Evolutionary conservation across 208 protist species (phyloP), one percentile per base, ranked within the genome.

Genomic region (Crithidia fasciculata): DNA sequence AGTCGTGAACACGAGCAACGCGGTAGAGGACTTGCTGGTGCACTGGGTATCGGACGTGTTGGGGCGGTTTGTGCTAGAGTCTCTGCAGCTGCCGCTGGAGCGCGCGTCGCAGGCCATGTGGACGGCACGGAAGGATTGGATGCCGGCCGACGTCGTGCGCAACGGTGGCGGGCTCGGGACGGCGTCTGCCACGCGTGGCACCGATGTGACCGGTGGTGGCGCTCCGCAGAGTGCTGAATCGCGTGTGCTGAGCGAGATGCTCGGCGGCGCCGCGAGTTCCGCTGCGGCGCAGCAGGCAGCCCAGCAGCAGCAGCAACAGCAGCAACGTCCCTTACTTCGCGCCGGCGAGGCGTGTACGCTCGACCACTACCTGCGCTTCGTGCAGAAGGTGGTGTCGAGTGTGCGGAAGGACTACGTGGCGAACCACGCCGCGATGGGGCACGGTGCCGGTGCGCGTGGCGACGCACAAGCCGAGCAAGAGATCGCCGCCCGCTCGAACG

Each of bases 281-380:
- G 28, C 28, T 28, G 28, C 28, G 28, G 28, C 28, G 28, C 28
- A 28, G 28, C 43, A 12, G 18, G 28, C 55, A 36, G 16, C 28
- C 28, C 55, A 59, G 57, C 45, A 49, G 52, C 61, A 41, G 58
- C 54, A 50, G 52, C 61, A n/a, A n/a, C n/a, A 60, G n/a, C 59
- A 45, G 13, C 65, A 37, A 36, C 64, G n/a, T 43, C 52, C 61
- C 28, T 37, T 81, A 49, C 69, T 88, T 37, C 80, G 78, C 0
- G 74, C 90, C n/a, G 91, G 91, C 18, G 78, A 87, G 66, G 78
- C 83, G 19, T 95, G 91, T 68, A 95, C 91, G n/a, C 69, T 95
- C 16, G 85, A 90, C 52, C 91, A 93, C 74, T 95, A 93, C 68
- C 43, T 82, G 9, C 76, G 74, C 37, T 90, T 95, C 53, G 68